These are phyloP conservation scores for Colletotrichum sp. DNA, from an alignment of 2,329 filamentous ascomycete genomes.

Conservation along the genomic window DNA sequence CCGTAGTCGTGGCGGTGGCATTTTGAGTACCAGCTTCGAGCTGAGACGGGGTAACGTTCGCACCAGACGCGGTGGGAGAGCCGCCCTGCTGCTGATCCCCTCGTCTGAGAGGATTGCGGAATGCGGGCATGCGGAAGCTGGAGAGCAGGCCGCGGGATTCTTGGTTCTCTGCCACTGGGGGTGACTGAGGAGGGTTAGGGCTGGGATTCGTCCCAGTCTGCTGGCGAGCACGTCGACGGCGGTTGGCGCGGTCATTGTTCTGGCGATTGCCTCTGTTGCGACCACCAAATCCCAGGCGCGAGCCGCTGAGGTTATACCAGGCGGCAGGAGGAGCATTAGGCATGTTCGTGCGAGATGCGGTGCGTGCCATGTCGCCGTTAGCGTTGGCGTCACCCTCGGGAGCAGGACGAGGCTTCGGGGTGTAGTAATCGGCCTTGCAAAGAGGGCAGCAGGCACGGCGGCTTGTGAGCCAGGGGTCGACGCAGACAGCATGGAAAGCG, in stretches of 20 bases:
- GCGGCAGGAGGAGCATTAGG: conserved; percentile 45
- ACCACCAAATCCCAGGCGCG: conserved; percentile 14
- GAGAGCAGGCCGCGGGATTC: conserved; percentile 18
- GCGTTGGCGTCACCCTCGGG: conserved; percentile 43
- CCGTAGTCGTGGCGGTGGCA: conserved; percentile 7
- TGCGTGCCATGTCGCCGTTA: conserved; percentile 35
- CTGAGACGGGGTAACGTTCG: conserved; percentile 49
- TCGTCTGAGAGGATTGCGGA: conserved; percentile 25
- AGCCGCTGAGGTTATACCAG: conserved; percentile 40
- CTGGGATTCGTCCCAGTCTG: background rate
- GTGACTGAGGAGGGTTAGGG: background rate
- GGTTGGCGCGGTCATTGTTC: conserved; percentile 7
- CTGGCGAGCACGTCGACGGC: conserved; percentile 8
- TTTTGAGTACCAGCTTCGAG: conserved; percentile 48
- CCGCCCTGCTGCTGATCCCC: conserved; percentile 22
- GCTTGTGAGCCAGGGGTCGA: conserved; percentile 96
- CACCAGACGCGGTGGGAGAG: conserved; percentile 27
- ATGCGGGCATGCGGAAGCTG: conserved; percentile 18
- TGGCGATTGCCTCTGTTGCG: conserved; percentile 14
- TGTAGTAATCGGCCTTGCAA: conserved; percentile 98
- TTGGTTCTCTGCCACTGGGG: conserved; percentile 4
- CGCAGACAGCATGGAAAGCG: conserved; percentile 93
- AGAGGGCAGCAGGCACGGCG: conserved; percentile 94
- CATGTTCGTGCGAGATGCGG: conserved; percentile 52
- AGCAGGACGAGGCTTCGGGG: conserved; percentile 81